Base-by-base conservation (phyloP, 164 flowering plant genomes). In the grape (Vitis vinifera) region DNA sequence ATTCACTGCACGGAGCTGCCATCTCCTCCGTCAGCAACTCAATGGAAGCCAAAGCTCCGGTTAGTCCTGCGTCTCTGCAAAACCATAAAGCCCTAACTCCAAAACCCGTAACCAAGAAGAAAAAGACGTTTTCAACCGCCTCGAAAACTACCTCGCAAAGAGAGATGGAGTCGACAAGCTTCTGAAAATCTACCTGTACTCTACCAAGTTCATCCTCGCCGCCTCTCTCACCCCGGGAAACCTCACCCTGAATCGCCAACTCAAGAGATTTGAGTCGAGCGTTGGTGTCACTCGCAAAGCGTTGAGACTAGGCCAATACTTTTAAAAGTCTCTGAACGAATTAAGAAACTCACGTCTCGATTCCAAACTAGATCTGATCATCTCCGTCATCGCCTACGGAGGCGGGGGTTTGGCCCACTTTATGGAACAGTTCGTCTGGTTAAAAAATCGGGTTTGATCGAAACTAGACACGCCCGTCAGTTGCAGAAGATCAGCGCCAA, bases 131-230 rank as follows among this genome's bases (percentile, higher is more conserved):
- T 16, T 90, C 23, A 75, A 59, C 71, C 99, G 84, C 65, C 83
- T 92, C 31, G 99, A 95, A 74, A 67, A 75, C 1, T 95, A 89
- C 83, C 84, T 95, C 64, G 88, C 94, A 2, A 91, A 87, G 77
- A 77, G 98, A 68, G 98, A 95, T 60, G 99, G 99, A 63, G 89
- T 95, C 11, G 99, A 95, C 88, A 95, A 95, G 76, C 89, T 91
- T 30, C 89, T 95, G 69, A 95, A 95, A 77, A 91, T 95, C 80
- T 87, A 91, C 44, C 75, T 96, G n/a, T 93, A 95, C 89, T 92
- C 98, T 59, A 50, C 96, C 70, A 93, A 93, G 75, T 80, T 95
- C 86, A 77, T 86, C 72, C 79, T 95, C 76, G 80, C 97, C 74
- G 89, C 98, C 52, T 81, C 94, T 0, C 49, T 83, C 63, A 68